Evolutionary conservation across 768 basidiomycete genomes (phyloP).

Genomic region (Zangia roseola): DNA sequence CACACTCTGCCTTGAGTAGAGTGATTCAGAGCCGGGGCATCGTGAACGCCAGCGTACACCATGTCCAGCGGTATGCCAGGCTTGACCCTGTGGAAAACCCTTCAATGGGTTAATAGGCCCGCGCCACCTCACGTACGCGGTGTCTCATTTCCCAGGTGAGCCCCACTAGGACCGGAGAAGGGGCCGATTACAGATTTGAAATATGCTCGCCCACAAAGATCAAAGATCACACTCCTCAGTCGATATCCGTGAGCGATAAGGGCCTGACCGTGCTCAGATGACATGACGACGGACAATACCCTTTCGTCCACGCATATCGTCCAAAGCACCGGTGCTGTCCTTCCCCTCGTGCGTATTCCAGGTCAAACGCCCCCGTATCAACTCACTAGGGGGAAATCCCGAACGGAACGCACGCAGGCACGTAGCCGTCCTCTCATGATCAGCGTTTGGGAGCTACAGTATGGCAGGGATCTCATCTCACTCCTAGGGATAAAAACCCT

Average conservation of each 20-base stretch:
- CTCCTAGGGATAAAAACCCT: slow-evolving; percentile 7
- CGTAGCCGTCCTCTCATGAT: slow-evolving; percentile 21
- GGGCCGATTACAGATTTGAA: no score
- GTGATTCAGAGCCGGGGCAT: no score
- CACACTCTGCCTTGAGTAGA: no score
- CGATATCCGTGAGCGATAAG: not conserved
- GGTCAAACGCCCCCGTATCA: no score
- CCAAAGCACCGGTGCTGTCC: no score
- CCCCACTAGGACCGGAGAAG: not conserved
- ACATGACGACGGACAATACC: no score
- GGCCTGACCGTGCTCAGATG: no score
- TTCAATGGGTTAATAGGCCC: not conserved
- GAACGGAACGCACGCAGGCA: not conserved
- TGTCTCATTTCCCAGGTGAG: slow-evolving; percentile 11
- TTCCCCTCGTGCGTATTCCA: no score
- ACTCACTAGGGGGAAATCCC: not conserved
- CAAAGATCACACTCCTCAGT: not conserved
- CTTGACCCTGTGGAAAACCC: no score
- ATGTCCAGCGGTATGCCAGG: no score
- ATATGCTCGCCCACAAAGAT: not conserved
- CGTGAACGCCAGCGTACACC: no score
- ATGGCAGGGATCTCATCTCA: slow-evolving; percentile 15
- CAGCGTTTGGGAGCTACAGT: slow-evolving; percentile 14
- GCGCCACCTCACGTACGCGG: slow-evolving; percentile 4
- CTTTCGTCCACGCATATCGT: no score